Evolutionary conservation across 1,284 basidiomycete genomes (phyloP).

Genomic region (Pterulicium gracile): DNA sequence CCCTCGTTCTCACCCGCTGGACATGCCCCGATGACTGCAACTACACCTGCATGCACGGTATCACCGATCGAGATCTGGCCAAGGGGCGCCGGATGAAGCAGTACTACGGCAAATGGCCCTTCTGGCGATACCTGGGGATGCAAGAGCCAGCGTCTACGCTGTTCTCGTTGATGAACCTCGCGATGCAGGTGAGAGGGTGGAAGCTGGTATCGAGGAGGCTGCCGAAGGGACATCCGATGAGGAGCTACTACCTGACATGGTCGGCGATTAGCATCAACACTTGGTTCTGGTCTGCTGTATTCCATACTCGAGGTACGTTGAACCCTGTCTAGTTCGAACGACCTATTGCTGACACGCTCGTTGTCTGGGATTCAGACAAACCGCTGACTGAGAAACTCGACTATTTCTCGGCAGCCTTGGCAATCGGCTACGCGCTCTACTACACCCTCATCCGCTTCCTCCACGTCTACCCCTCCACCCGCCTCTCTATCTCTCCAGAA

Average conservation of each 20-base stretch:
- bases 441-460: conserved; percentile 69
- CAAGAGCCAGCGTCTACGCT: conserved; percentile 92
- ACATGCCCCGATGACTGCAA: conserved; percentile 82
- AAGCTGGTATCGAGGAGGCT: conserved; percentile 38
- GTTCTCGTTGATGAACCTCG: conserved; percentile 83
- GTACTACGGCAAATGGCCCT: conserved; percentile 97
- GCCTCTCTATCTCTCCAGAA: conserved; percentile 14
- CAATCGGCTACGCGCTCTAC: conserved; percentile 69
- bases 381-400: conserved; percentile 84
- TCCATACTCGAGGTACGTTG: conserved; percentile 79
- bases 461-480: conserved; percentile 52
- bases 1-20: conserved; percentile 54
- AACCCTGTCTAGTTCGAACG: conserved; percentile 2
- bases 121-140: conserved; percentile 75
- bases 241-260: conserved; percentile 59
- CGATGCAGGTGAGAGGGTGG: conserved; percentile 54
- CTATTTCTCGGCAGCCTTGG: conserved; percentile 89
- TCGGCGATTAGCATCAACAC: conserved; percentile 75
- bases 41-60: conserved; percentile 80
- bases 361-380: conserved; percentile 50
- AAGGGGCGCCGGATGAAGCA: conserved; percentile 47
- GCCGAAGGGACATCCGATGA: conserved; percentile 56
- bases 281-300: conserved; percentile 89
- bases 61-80: conserved; percentile 55
- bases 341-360: conserved; percentile 9